Percentiles rank a stretch among this genome's conserved stretches.
phyloP scores from a whole-genome alignment of 208 protist genomes.

The Strigomonas culicis region DNA sequence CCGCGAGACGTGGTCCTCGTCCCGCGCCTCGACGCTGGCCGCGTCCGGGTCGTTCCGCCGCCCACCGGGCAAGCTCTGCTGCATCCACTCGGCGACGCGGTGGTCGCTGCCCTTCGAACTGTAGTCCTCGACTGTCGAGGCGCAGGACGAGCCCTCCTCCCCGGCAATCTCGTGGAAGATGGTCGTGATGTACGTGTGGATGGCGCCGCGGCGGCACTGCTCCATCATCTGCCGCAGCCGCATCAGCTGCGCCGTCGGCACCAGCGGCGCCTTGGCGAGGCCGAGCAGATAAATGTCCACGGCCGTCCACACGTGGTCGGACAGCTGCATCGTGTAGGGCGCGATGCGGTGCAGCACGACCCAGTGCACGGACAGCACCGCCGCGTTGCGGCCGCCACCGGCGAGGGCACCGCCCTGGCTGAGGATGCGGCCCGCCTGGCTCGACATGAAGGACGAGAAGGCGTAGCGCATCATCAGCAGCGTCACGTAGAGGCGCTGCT shows the following conservation, averaged over 20 bases:
- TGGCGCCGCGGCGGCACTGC: constrained; percentile 52
- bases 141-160: background rate
- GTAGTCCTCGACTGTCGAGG: constrained; percentile 14
- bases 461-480: constrained; percentile 82
- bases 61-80: background rate
- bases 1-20: background rate
- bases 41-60: background rate
- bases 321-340: constrained; percentile 55
- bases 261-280: constrained; percentile 55
- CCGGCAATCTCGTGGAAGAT: constrained; percentile 53
- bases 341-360: constrained; percentile 78
- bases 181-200: constrained; percentile 65
- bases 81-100: background rate
- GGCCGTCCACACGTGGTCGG: constrained; percentile 63
- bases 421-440: constrained; percentile 30
- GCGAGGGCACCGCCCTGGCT: background rate
- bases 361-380: constrained; percentile 76
- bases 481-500: constrained; percentile 56
- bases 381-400: constrained; percentile 12
- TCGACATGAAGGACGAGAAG: constrained; percentile 82
- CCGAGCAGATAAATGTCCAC: constrained; percentile 74
- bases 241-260: constrained; percentile 70
- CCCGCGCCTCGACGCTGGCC: background rate
- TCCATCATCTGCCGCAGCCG: constrained; percentile 68
- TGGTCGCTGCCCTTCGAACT: background rate